phyloP scores from a whole-genome alignment of 805 yeast species.

The Teunomyces stri region DNA sequence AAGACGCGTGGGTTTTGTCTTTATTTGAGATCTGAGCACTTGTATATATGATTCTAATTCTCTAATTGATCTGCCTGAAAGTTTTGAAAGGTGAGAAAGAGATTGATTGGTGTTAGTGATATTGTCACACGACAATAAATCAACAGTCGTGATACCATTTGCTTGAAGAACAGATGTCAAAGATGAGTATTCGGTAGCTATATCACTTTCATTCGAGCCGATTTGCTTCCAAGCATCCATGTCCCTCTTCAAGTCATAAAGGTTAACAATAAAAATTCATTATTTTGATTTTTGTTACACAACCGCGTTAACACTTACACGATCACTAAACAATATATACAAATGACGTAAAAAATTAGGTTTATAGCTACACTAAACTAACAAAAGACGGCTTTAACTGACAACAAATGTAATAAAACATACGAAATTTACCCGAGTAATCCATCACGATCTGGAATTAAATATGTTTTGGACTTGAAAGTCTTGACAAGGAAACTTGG shows the following conservation, averaged over 20 bases:
- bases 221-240: conserved; percentile 29
- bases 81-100: conserved; percentile 18
- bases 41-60: conserved; percentile 24
- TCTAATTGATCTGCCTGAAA: conserved; percentile 23
- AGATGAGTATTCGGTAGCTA: conserved; percentile 13
- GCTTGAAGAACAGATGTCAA: conserved; percentile 15
- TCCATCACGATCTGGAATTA: conserved; percentile 23
- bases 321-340: too few species aligned
- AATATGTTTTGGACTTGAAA: conserved; percentile 26
- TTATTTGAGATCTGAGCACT: conserved; percentile 9
- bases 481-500: conserved; percentile 29
- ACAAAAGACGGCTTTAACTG: too few species aligned
- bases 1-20: conserved; percentile 3
- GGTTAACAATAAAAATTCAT: not conserved
- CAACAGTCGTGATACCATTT: conserved; percentile 27
- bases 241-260: not conserved
- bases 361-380: too few species aligned
- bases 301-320: not conserved
- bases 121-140: conserved; percentile 18
- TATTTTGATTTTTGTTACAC: not conserved
- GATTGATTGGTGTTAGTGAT: conserved; percentile 6
- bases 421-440: conserved; percentile 8
- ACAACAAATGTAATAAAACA: not conserved
- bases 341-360: too few species aligned
- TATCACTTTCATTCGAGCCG: conserved; percentile 8